Base-by-base conservation (phyloP, 495 filamentous ascomycete genomes). In the Penicillium pancosmium region DNA sequence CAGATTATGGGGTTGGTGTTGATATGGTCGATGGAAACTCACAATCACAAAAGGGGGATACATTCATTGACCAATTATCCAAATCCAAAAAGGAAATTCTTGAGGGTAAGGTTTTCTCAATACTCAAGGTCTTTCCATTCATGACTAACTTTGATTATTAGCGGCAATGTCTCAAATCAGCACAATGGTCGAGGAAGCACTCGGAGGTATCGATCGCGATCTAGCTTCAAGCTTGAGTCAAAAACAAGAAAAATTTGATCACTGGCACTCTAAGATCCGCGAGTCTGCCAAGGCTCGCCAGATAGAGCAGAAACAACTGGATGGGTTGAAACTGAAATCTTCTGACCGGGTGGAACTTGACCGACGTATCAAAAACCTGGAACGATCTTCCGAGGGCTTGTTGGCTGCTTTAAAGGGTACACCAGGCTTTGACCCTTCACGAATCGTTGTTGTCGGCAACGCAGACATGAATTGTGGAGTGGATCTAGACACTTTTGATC, bases 1-100 rank as follows among this genome's bases (percentile, higher is more conserved):
- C 88, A 21, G 94, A 97, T 68, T 98, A 97, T 74, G 94, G 94
- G 9, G 90, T 98, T 19, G 92, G 91, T 34, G 85, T 84, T n/a
- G 80, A 86, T 34, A 86, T 80, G 62, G 79, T 80, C 9, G 73
- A 76, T 50, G 70, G 67, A 19, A 73, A 73, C 55, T 63, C 70
- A 3, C 78, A 80, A 33, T 73, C 74, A 70, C 80, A 75, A 73
- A 80, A 75, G 81, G 71, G 61, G 44, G 76, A 78, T 61, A 71
- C 82, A 55, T 90, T 83, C 58, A 89, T 86, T 58, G 82, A 86
- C 51, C 91, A 94, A 50, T 84, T 80, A 41, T 72, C 70, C n/a
- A 78, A 77, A 52, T 72, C 73, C 2, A 77, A 78, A 63, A 79
- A 79, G 56, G 77, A 77, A 57, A 77, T 79, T 27, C 57, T 80